phyloP scores from a whole-genome alignment of 2,329 filamentous ascomycete genomes.

The Cadophora malorum region DNA sequence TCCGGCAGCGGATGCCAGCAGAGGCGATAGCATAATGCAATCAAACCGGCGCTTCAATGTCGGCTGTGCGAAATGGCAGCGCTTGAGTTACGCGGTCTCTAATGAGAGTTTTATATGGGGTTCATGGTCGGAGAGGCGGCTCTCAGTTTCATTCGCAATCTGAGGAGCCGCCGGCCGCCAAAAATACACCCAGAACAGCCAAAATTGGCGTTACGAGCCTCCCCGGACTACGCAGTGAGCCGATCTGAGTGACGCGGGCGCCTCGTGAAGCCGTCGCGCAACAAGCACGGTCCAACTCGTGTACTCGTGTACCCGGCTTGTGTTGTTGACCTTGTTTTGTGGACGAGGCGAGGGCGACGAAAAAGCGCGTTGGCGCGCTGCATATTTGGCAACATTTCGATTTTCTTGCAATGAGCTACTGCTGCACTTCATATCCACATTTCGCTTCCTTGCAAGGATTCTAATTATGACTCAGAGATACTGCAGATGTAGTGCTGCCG shows the following conservation, averaged over 20 bases:
- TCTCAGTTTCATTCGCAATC: slow-evolving; percentile 34
- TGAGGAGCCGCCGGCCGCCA: slow-evolving; percentile 34
- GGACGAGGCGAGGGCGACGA: neutral
- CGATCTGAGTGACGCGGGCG: slow-evolving; percentile 36
- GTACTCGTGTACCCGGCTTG: slow-evolving; percentile 16
- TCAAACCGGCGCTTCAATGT: slow-evolving; percentile 35
- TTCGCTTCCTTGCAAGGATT: slow-evolving; percentile 26
- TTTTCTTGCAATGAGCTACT: slow-evolving; percentile 13
- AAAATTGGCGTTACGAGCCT: slow-evolving; percentile 20
- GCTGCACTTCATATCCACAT: slow-evolving; percentile 29
- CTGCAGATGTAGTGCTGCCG: slow-evolving; percentile 37
- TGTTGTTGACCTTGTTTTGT: slow-evolving; percentile 23
- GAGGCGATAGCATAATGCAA: neutral
- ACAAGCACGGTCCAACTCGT: slow-evolving; percentile 21
- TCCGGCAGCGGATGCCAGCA: neutral
- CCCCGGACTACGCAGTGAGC: slow-evolving; percentile 6
- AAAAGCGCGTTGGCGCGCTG: slow-evolving; percentile 28
- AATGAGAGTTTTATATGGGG: slow-evolving; percentile 15
- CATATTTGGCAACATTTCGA: slow-evolving; percentile 15
- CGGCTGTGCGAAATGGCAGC: slow-evolving; percentile 41
- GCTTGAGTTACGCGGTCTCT: slow-evolving; percentile 35
- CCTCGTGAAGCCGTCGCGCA: slow-evolving; percentile 33
- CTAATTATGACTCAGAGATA: slow-evolving; percentile 45
- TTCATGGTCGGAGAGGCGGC: slow-evolving; percentile 28
- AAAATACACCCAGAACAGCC: slow-evolving; percentile 27